A percentile compares a stretch with the other conserved stretches of the same genome.
Evolutionary conservation across 148 eudicot species (phyloP).

Genomic region (Fagopyrum homotropicum): DNA sequence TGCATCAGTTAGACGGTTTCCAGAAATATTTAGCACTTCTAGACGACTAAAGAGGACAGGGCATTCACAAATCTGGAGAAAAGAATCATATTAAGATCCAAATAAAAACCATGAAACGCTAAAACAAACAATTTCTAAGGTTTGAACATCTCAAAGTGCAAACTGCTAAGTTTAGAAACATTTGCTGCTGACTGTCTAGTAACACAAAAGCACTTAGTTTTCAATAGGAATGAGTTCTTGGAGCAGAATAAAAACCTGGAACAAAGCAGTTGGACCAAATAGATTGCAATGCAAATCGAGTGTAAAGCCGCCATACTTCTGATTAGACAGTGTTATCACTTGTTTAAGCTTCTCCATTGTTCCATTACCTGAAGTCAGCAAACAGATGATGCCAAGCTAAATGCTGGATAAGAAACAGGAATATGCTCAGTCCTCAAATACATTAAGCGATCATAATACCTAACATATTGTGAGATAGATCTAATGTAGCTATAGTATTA

Average conservation of each 20-base stretch:
- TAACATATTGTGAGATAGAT: constrained; percentile 85
- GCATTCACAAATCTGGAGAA: constrained; percentile 81
- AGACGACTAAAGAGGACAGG: constrained; percentile 68
- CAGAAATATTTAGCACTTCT: constrained; percentile 90
- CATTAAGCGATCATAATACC: constrained; percentile 30
- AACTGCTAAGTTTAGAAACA: background rate
- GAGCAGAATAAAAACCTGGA: constrained; percentile 45
- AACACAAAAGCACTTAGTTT: background rate
- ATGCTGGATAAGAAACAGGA: background rate
- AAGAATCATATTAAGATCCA: background rate
- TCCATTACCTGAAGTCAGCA: constrained; percentile 59
- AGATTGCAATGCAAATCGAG: constrained; percentile 80
- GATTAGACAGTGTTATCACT: constrained; percentile 58
- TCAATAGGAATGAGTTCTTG: background rate
- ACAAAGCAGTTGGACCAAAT: constrained; percentile 82
- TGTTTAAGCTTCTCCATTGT: constrained; percentile 71
- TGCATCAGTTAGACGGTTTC: constrained; percentile 85
- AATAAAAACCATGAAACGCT: background rate
- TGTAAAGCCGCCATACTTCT: constrained; percentile 72
- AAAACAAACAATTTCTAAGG: background rate
- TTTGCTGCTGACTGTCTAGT: background rate
- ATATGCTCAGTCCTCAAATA: background rate
- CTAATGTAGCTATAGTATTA: constrained; percentile 58
- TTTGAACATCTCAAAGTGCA: no score
- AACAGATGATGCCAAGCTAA: constrained; percentile 14